These are phyloP conservation scores for Erodium trifolium DNA, from an alignment of 441 rosid species.

Conservation along the genomic window DNA sequence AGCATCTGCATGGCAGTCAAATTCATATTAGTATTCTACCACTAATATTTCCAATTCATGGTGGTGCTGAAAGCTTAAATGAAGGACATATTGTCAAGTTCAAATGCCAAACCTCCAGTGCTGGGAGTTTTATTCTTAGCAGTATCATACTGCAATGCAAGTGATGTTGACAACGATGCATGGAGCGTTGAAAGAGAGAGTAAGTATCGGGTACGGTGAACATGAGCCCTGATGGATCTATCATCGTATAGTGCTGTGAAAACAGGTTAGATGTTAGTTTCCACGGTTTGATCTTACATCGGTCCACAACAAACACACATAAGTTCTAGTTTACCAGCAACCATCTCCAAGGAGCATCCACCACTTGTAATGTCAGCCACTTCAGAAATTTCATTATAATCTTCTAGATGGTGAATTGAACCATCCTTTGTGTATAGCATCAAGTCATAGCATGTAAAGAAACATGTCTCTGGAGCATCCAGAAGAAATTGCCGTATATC, in stretches of 20 bases:
- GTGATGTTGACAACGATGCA: slow-evolving; percentile 85
- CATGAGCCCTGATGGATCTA: slow-evolving; percentile 95
- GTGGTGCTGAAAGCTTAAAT: background rate
- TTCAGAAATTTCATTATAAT: slow-evolving; percentile 93
- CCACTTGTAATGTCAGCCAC: slow-evolving; percentile 86
- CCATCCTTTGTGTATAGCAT: slow-evolving; percentile 73
- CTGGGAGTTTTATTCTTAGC: slow-evolving; percentile 49
- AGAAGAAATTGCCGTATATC: slow-evolving; percentile 95
- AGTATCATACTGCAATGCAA: slow-evolving; percentile 74
- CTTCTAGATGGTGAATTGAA: slow-evolving; percentile 74
- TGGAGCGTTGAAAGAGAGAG: slow-evolving; percentile 81
- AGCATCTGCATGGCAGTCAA: slow-evolving; percentile 44
- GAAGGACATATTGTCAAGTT: slow-evolving; percentile 6
- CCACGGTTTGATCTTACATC: slow-evolving; percentile 9
- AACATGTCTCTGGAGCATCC: slow-evolving; percentile 97
- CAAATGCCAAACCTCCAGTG: slow-evolving; percentile 47
- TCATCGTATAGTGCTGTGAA: slow-evolving; percentile 85
- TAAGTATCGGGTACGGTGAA: slow-evolving; percentile 85
- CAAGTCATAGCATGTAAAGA: slow-evolving; percentile 85
- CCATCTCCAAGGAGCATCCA: slow-evolving; percentile 94
- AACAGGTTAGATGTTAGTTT: slow-evolving; percentile 21
- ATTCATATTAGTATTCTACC: slow-evolving; percentile 5
- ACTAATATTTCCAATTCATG: background rate
- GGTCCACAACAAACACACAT: slow-evolving; percentile 7
- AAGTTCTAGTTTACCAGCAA: slow-evolving; percentile 44